Base-by-base conservation (phyloP, 2,329 filamentous ascomycete genomes). In the Coniochaeta prunicola region DNA sequence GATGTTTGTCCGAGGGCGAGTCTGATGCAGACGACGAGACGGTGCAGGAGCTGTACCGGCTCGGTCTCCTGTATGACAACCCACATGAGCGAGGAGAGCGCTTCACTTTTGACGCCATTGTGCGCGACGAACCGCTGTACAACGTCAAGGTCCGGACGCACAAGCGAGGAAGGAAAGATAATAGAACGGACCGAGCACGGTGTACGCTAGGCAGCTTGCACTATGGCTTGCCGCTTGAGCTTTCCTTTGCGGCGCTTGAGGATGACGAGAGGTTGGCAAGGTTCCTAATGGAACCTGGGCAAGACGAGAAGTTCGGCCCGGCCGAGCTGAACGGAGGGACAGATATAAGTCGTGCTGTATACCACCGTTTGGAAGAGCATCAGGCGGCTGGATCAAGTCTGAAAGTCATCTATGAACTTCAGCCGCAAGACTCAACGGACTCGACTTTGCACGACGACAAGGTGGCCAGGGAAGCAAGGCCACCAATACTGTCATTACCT, bases 1-100 rank as follows among this genome's bases (percentile, higher is more conserved):
- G 30, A 1, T 30, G 33, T 17, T 26, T 15, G 12, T 26, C 12
- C 4, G 64, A 70, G 7, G 63, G 24, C 30, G 40, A n/a, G 15
- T 13, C 48, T 31, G 34, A 36, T 31, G 9, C 15, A 59, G 13
- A 31, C n/a, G 59, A 66, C 13, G 33, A 69, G 74, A 76, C 42
- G 69, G 67, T 19, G 67, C 76, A 45, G 59, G 71, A 77, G 59
- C 71, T 79, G 30, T 80, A 79, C 62, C 70, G 71, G 30, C 67
- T 77, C 61, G 77, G 77, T 1, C 63, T 80, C 56, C 68, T 80
- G 17, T 79, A 79, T 63, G 76, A 78, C 34, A 69, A 77, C 21
- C 71, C 72, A 57, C 68, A 74, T 42, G 66, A 70, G 53, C 63
- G 69, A 5, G 70, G 70, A 12, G 62, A 63, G 10, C 70, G 67